Evolutionary conservation across 257 asterid genomes (phyloP), one percentile per base, ranked within the genome.

Genomic region (Voacanga thouarsii): DNA sequence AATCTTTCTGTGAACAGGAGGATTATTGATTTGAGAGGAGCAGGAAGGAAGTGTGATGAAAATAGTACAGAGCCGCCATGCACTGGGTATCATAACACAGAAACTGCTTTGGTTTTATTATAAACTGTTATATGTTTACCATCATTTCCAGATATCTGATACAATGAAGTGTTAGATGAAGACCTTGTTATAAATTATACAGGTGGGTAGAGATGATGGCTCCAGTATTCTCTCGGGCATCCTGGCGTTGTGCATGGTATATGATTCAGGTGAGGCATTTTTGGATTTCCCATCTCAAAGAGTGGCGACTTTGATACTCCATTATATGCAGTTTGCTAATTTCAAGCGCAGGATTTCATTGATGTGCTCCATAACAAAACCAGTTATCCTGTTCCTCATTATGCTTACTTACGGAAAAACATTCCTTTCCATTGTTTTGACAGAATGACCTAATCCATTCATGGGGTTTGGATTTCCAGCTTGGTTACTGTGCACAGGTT

Each of bases 161-260:
- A 45, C 37, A 53, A 64, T 65, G 65, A 5, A 65, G 56, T 28
- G 10, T 33, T 53, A 64, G 14, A 26, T 71, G 61, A 71, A 39
- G 6, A 64, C 61, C 26, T 30, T 19, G 21, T 43, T 73, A 43
- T 68, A 45, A 49, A 41, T 69, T 51, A 30, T 45, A 66, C 85
- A 90, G 96, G 85, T 90, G 87, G 82, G 94, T 89, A 80, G 96
- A 92, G 88, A 87, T 89, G 96, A 90, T 90, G 97, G 96, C 96
- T 84, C 96, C 96, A 6, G 94, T 89, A 77, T 92, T 92, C 83
- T 90, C 97, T 4, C 82, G 80, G 61, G 87, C 83, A 80, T 89
- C 93, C 1, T 92, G 96, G 97, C 96, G 89, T 55, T 92, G 96
- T 60, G 83, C 86, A 0, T 92, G 97, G 96, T 81, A 89, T 83